Percentiles rank a stretch among this genome's conserved stretches.
These are phyloP conservation scores for Neonectria magnoliae DNA, from an alignment of 2,329 filamentous ascomycete genomes.

Conservation along the genomic window DNA sequence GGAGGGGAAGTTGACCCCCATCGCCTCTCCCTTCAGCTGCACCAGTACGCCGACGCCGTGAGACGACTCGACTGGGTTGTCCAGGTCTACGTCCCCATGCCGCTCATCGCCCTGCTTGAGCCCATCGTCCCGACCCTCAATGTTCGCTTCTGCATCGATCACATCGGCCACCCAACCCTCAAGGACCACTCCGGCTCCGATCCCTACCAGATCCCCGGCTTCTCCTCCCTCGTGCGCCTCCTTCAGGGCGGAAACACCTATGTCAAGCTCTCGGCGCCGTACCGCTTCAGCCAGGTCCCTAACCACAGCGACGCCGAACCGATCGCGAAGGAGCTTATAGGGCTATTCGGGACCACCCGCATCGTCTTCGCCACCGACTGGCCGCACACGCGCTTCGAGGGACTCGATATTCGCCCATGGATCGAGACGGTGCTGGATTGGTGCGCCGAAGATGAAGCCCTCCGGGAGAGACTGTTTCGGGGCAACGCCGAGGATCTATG, in stretches of 20 bases:
- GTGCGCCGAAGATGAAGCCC: conserved; percentile 56
- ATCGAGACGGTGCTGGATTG: conserved; percentile 63
- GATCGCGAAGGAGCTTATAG: conserved; percentile 60
- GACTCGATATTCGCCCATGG: conserved; percentile 59
- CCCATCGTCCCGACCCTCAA: conserved; percentile 58
- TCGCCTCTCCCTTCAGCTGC: conserved; percentile 55
- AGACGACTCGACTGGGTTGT: conserved; percentile 64
- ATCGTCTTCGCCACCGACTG: conserved; percentile 71
- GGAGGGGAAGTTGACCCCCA: conserved; percentile 51
- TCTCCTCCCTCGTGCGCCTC: conserved; percentile 55
- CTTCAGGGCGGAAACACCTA: conserved; percentile 60
- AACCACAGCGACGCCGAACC: conserved; percentile 57
- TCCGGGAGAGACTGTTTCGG: conserved; percentile 63
- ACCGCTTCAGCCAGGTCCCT: conserved; percentile 60
- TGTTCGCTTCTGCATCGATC: conserved; percentile 67
- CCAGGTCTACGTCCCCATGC: conserved; percentile 66
- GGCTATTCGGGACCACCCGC: conserved; percentile 50
- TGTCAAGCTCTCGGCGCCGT: conserved; percentile 68
- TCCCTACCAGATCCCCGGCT: conserved; percentile 39
- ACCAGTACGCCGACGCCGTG: conserved; percentile 60
- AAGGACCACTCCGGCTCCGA: conserved; percentile 32
- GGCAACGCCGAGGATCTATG: conserved; percentile 65
- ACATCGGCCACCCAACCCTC: conserved; percentile 64
- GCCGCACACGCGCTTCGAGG: conserved; percentile 71
- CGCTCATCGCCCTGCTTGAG: conserved; percentile 59